Base-by-base conservation (phyloP, 495 filamentous ascomycete species). In the Aspergillus baeticus region DNA sequence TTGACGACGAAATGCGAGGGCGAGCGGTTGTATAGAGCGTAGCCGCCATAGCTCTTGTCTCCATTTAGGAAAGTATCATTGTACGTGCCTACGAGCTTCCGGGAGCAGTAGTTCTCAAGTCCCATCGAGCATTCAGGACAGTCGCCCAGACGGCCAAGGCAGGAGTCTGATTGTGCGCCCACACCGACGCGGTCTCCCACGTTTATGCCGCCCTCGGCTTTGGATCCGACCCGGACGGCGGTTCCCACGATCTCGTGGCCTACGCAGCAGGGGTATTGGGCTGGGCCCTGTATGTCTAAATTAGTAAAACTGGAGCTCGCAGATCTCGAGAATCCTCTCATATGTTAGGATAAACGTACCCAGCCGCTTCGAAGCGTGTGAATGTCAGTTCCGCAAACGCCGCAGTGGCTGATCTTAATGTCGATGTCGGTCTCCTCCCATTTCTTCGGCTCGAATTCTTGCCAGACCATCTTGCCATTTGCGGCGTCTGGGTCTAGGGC, bases 161-260 rank as follows among this genome's bases (percentile, higher is more conserved):
- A 93, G 22, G 84, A 83, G 38, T 76, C 74, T 29, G 74, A 75
- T 71, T 93, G 89, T 5, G 90, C 88, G 48, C 90, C 90, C 14
- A 93, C 87, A 49, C 90, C 90, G 31, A 91, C 87, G 35, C 88
- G 80, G 66, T 93, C 90, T n/a, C 90, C 90, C 34, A 89, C 69
- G 55, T 87, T 85, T 66, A 92, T 72, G 47, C 77, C 63, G 13
- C 63, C 74, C 54, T 80, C 80, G 7, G 77, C 85, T 41, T 86
- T 75, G 47, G 69, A 74, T 29, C 89, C 90, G 22, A 91, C 83
- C n/a, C 82, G 82, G n/a, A 90, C 84, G 6, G 81, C 87, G 17
- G 68, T 81, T 38, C 90, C 90, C 42, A 90, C 82, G 45, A 94
- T 89, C 65, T 94, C 90, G 70, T 91, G 88, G 37, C 88, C 89